Base-by-base conservation (phyloP, 1,284 basidiomycete genomes). In the Butyriboletus appendiculatus region DNA sequence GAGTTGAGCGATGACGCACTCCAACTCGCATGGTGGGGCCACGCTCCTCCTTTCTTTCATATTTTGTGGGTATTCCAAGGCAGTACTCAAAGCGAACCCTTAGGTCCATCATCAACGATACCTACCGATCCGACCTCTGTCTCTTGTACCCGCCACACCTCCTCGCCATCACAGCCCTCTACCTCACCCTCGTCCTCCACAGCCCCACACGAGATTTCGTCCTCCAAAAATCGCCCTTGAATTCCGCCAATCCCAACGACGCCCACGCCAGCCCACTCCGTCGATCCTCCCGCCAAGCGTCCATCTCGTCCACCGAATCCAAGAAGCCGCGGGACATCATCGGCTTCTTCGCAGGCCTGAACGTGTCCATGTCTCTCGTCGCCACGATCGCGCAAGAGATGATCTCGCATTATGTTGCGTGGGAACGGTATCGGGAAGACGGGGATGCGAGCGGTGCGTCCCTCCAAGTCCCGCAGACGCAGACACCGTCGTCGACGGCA, bases 91-190 rank as follows among this genome's bases (percentile, higher is more conserved):
- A 16, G 3, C 1, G 9, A 34, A 34, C 44, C 22, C 39, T 5
- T 52, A 96, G 94, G 93, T 94, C 96, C 69, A 85, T 98, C 60
- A 87, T 98, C 66, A 99, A 98, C 75, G 97, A 99, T 72, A 94
- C 91, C 0, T 98, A 95, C 69, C 87, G 94, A 48, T 94, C 92
- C 2, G 90, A 96, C 51, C 76, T 98, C 12, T 93, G 92, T 62
- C 84, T 98, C 11, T 74, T 97, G 34, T 90, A 98, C 65, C 94
- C 96, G 0, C 96, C 96, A 0, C 94, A 98, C 70, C 80, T 98
- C 53, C 90, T 98, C 57, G 95, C 96, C 16, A 82, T 98, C 56
- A 88, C 95, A 0, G 88, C 94, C 0, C 81, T 98, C 52, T 98
- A 94, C 73, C 82, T 98, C 56, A 88, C 88, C 0, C 85, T 94